Evolutionary conservation across 805 yeast species (phyloP), one percentile per base, ranked within the genome.

Genomic region (Cyberlindnera petersonii): DNA sequence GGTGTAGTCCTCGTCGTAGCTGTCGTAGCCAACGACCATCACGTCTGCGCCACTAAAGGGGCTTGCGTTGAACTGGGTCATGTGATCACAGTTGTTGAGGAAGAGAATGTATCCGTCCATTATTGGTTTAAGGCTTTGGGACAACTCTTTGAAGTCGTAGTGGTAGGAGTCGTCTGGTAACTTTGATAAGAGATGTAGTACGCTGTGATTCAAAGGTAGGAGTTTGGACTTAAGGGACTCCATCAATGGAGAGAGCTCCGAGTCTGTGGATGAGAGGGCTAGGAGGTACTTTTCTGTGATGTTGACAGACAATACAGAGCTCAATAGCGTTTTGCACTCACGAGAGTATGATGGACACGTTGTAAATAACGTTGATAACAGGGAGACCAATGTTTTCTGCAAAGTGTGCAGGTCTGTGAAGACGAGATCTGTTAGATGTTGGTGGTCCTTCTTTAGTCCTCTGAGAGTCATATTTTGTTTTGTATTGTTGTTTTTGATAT

Each of bases 401-500:
- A 46, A n/a, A 5, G 43, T 32, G 35, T 38, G 39, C 10, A 46
- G 18, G 24, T 39, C 35, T 4, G 38, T 26, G 24, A 46, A 42
- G 15, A 42, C 26, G 16, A 46, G 28, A n/a, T 46, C 46, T 7
- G 46, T 31, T 15, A 46, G 40, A 11, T 36, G 44, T 14, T 37
- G 33, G 33, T 46, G 49, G 23, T 46, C 46, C 28, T 39, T 46
- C 37, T 41, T 36, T 26, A 42, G 39, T 32, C 49, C 49, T 24
- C 39, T 37, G 42, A 44, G 35, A 14, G 35, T 27, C 3, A 16
- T 16, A 8, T 9, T 27, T 18, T 9, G 18, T 8, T 15, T 18
- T 27, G 20, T 8, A 8, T 16, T 27, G 20, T 8, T 22, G 8
- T 8, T 22, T 9, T 22, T 9, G 8, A 11, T 8, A 27, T 27